These are phyloP conservation scores for Viola pubescens DNA, from an alignment of 441 rosid species.

Conservation along the genomic window DNA sequence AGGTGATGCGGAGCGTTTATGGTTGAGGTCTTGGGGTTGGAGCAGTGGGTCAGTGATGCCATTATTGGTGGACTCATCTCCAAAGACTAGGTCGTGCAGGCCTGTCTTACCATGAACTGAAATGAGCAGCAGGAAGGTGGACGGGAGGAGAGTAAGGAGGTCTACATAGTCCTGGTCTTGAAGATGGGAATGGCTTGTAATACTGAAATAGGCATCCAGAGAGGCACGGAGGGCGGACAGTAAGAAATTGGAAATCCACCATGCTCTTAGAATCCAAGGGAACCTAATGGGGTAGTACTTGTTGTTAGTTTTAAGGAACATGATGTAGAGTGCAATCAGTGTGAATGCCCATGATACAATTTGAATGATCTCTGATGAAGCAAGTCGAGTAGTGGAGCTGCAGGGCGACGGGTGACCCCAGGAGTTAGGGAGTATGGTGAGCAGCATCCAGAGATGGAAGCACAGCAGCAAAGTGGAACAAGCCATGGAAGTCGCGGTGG, in stretches of 20 bases:
- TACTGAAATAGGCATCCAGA: slow-evolving; percentile 29
- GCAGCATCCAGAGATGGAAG: slow-evolving; percentile 39
- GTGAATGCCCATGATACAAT: slow-evolving; percentile 44
- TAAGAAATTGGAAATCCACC: slow-evolving; percentile 86
- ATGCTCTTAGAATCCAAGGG: slow-evolving; percentile 68
- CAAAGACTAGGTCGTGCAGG: slow-evolving; percentile 2
- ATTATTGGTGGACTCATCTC: slow-evolving; percentile 17
- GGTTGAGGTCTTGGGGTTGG: slow-evolving; percentile 23
- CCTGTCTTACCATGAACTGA: slow-evolving; percentile 80
- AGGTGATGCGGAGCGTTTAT: slow-evolving; percentile 4
- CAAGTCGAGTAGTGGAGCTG: slow-evolving; percentile 31
- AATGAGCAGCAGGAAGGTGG: slow-evolving; percentile 42
- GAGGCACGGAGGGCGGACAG: slow-evolving; percentile 31
- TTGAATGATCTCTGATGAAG: slow-evolving; percentile 50
- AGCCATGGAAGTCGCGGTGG: slow-evolving; percentile 23
- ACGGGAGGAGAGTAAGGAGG: slow-evolving; percentile 45
- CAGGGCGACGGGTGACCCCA: slow-evolving; percentile 27
- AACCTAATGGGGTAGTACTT: slow-evolving; percentile 10
- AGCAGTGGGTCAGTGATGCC: slow-evolving; percentile 60
- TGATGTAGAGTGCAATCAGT: slow-evolving; percentile 32
- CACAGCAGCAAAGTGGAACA: slow-evolving; percentile 42
- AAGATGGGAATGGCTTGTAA: slow-evolving; percentile 28
- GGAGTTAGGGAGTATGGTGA: slow-evolving; percentile 28
- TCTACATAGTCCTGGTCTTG: slow-evolving; percentile 39
- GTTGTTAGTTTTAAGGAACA: slow-evolving; percentile 18